Base-by-base conservation (phyloP, 2,329 filamentous ascomycete genomes). In the Beauveria australis region DNA sequence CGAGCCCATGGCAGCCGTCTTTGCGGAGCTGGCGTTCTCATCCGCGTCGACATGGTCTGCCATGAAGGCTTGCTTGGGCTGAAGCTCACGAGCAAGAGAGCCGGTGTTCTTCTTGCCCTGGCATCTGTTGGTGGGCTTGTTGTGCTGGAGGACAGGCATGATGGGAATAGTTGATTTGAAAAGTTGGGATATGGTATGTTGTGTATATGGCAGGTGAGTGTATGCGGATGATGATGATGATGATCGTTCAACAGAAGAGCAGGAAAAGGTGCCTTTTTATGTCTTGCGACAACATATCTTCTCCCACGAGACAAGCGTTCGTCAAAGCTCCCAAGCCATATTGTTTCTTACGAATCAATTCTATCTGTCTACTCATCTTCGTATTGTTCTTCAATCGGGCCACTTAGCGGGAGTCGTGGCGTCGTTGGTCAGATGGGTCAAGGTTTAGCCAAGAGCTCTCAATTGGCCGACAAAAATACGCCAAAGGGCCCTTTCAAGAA, bases 261-360 rank as follows among this genome's bases (percentile, higher is more conserved):
- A 49, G 26, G 8, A 7, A 22, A 40, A 10, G 37, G 37, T 16
- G 12, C 10, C 37, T 18, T 22, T 30, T 43, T 59, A 51, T 47
- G 16, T 53, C 26, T 46, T 40, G 10, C 18, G 48, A 52, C n/a
- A 4, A 24, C 49, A 33, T 40, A 40, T 46, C 41, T 9, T 33
- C 24, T 22, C 3, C 10, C 24, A 40, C 19, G 26, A 49, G 59
- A 22, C 24, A 26, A 54, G 52, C 41, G 65, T 67, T 66, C 66
- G 67, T 64, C 46, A 33, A 63, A 49, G 60, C 63, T 72, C 66
- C 63, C 68, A 69, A 72, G 47, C 10, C 40, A 26, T 28, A 59
- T 59, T 52, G 47, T 59, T 52, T 24, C 40, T 44, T 37, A 18
- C 26, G 18, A 16, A 10, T 6, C 9, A 22, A 44, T n/a, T 16